Conservation (phyloP, 2,329 filamentous ascomycete genomes). For the Pseudopyricularia javanii region DNA sequence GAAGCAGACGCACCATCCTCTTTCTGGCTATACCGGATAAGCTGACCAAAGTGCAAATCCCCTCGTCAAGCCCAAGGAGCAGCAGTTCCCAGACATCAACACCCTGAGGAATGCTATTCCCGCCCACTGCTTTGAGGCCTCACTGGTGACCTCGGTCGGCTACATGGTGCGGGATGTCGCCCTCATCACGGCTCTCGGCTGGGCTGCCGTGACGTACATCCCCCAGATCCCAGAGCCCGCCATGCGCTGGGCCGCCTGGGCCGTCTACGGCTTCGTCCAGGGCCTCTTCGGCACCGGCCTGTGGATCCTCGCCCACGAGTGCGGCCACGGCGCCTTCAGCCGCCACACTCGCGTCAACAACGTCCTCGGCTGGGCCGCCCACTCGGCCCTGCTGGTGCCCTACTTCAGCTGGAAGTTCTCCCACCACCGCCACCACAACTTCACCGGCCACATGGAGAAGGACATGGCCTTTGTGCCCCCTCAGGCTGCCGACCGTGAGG, state of each 20-base stretch:
- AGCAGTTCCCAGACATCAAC: constrained; percentile 31
- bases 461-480: constrained; percentile 53
- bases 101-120: constrained; percentile 42
- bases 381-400: constrained; percentile 37
- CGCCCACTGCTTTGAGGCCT: constrained; percentile 47
- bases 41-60: not conserved
- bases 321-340: constrained; percentile 59
- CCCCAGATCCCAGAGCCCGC: constrained; percentile 30
- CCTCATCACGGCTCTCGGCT: constrained; percentile 34
- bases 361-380: constrained; percentile 71
- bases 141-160: constrained; percentile 33
- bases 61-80: not conserved
- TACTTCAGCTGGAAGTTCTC: constrained; percentile 65
- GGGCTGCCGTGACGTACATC: constrained; percentile 40
- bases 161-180: constrained; percentile 45
- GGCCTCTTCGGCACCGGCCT: constrained; percentile 55
- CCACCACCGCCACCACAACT: constrained; percentile 58
- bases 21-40: too few relatives aligned
- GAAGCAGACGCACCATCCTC: too few relatives aligned
- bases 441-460: constrained; percentile 54
- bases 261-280: constrained; percentile 48
- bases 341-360: constrained; percentile 43
- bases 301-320: constrained; percentile 62
- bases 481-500: constrained; percentile 18
- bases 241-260: constrained; percentile 37